These are phyloP conservation scores for Nigrospora osmanthi DNA, from an alignment of 2,329 filamentous ascomycete genomes.

Conservation along the genomic window DNA sequence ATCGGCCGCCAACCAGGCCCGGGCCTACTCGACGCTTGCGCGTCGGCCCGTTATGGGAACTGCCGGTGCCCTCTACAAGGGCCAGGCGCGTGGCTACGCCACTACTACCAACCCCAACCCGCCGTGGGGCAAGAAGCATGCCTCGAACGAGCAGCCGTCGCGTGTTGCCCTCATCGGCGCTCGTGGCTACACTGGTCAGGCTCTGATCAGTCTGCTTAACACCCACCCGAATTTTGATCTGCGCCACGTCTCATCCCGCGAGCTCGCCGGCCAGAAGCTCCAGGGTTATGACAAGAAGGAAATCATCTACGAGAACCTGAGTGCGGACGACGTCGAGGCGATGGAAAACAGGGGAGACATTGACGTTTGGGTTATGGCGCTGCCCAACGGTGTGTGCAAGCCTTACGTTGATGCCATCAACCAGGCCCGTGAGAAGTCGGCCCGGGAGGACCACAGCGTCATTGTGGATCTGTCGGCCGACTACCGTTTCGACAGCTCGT, in stretches of 20 bases:
- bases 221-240: slow-evolving; percentile 31
- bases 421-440: slow-evolving; percentile 49
- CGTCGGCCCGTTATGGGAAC: slow-evolving; percentile 26
- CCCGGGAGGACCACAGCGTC: slow-evolving; percentile 51
- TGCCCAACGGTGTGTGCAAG: slow-evolving; percentile 91
- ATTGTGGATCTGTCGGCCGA: slow-evolving; percentile 95
- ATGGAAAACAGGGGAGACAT: slow-evolving; percentile 81
- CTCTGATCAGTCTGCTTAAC: slow-evolving; percentile 80
- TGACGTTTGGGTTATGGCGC: slow-evolving; percentile 96
- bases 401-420: slow-evolving; percentile 88
- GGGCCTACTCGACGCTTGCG: slow-evolving; percentile 58
- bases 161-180: slow-evolving; percentile 84
- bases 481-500: slow-evolving; percentile 78
- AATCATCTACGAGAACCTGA: slow-evolving; percentile 86
- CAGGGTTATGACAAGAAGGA: slow-evolving; percentile 86
- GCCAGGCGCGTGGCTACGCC: slow-evolving; percentile 41
- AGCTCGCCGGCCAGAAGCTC: slow-evolving; percentile 79
- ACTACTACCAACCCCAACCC: slow-evolving; percentile 68
- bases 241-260: slow-evolving; percentile 33
- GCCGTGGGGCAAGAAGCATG: slow-evolving; percentile 81
- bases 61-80: slow-evolving; percentile 14
- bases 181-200: slow-evolving; percentile 89
- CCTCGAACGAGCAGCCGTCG: slow-evolving; percentile 69
- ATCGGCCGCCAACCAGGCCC: slow-evolving; percentile 44
- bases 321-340: slow-evolving; percentile 74